These are phyloP conservation scores for Cyberlindnera americana DNA, from an alignment of 805 yeast genomes.

Conservation along the genomic window DNA sequence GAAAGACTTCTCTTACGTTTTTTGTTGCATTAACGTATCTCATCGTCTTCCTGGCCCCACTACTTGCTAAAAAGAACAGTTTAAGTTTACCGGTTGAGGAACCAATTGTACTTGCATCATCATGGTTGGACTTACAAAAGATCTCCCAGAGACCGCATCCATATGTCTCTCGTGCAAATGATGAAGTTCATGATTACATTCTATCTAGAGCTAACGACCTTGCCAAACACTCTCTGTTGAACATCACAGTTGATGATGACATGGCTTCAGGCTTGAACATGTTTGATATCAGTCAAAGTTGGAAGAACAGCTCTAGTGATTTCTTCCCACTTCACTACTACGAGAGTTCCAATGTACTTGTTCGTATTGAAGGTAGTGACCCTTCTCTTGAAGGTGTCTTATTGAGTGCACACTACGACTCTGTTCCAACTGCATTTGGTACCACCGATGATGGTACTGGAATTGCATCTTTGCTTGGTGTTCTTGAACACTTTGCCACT, in stretches of 20 bases:
- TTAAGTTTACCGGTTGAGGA: constrained; percentile 41
- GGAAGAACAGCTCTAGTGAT: constrained; percentile 35
- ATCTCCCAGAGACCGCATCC: constrained; percentile 73
- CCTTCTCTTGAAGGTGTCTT: constrained; percentile 60
- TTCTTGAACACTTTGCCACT: constrained; percentile 46
- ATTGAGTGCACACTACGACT: constrained; percentile 83
- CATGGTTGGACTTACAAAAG: constrained; percentile 72
- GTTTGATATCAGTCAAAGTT: constrained; percentile 49
- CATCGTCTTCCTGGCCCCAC: constrained; percentile 36
- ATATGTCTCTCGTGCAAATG: constrained; percentile 73
- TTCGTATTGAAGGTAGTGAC: constrained; percentile 64
- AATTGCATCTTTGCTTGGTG: constrained; percentile 72
- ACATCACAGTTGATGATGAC: constrained; percentile 36
- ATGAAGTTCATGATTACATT: constrained; percentile 68
- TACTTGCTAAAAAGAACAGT: constrained; percentile 38
- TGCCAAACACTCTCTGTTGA: constrained; percentile 24
- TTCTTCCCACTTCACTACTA: constrained; percentile 59
- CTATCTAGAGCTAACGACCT: constrained; percentile 38
- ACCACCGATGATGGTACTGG: constrained; percentile 94
- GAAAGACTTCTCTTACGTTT: constrained; percentile 66
- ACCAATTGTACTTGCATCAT: constrained; percentile 34
- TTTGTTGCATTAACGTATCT: constrained; percentile 48
- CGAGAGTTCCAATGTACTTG: constrained; percentile 80
- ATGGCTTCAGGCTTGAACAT: constrained; percentile 36
- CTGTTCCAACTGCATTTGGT: constrained; percentile 84